These are phyloP conservation scores for Stentor roeselii DNA, from an alignment of 73 alveolate species.

Conservation along the genomic window DNA sequence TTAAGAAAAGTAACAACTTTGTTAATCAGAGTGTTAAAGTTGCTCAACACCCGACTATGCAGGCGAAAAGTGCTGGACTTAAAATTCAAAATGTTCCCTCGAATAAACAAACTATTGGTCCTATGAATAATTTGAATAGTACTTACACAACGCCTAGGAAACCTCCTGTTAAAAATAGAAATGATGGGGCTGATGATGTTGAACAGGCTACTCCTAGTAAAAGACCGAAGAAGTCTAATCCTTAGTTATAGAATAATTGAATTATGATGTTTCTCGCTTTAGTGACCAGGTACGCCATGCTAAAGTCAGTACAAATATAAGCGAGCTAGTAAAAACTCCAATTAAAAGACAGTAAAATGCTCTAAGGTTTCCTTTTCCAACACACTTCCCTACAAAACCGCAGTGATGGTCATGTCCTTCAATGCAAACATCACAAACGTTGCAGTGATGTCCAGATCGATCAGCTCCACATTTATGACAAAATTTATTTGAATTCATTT, in stretches of 20 bases:
- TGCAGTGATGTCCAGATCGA: constrained; percentile 28
- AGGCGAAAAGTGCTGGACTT: neutral
- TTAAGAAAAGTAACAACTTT: neutral
- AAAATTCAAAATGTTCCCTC: neutral
- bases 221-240: neutral
- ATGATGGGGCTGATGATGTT: neutral
- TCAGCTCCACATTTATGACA: neutral
- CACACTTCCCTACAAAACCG: constrained; percentile 43
- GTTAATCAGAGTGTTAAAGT: neutral
- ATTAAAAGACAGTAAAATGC: neutral
- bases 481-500: no score
- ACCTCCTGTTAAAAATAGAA: neutral
- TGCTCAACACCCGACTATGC: neutral
- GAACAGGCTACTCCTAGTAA: neutral
- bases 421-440: constrained; percentile 36
- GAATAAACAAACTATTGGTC: neutral
- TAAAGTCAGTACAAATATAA: neutral
- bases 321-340: neutral
- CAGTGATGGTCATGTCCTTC: constrained; percentile 44
- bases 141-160: neutral
- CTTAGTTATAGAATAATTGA: no score
- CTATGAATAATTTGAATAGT: neutral
- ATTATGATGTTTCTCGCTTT: no score
- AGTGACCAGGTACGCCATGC: neutral
- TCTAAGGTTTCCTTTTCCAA: constrained; percentile 37